Conservation (phyloP, 1,284 basidiomycete genomes). For the Tilletia horrida region DNA sequence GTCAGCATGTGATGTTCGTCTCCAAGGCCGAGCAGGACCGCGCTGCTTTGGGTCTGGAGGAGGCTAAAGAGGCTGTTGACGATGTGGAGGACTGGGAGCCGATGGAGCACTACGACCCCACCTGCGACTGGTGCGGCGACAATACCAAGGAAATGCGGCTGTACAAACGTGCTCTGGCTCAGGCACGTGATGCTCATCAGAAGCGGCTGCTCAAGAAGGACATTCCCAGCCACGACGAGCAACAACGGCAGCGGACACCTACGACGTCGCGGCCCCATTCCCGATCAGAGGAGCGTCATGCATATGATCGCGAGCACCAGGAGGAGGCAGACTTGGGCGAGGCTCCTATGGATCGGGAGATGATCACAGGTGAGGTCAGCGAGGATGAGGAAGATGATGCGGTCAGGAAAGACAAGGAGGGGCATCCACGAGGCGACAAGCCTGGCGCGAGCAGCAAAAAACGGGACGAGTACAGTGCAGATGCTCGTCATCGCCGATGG, state of each 20-base stretch:
- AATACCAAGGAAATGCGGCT: constrained; percentile 43
- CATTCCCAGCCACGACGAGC: not conserved
- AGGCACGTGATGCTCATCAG: not conserved
- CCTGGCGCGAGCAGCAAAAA: not conserved
- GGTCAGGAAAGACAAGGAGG: not conserved
- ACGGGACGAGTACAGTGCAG: not conserved
- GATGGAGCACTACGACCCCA: constrained; percentile 39
- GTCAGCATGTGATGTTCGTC: not conserved
- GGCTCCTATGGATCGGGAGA: constrained; percentile 33
- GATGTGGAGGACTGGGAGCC: constrained; percentile 42
- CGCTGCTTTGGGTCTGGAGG: constrained; percentile 14
- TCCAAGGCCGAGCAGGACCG: constrained; percentile 18
- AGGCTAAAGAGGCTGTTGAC: constrained; percentile 29
- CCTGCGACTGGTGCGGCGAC: constrained; percentile 50
- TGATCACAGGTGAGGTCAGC: constrained; percentile 7
- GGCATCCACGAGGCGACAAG: not conserved
- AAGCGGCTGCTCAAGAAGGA: not conserved
- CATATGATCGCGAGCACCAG: constrained; percentile 19
- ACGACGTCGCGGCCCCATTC: not conserved
- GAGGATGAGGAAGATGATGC: not conserved
- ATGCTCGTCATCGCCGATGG: constrained; percentile 16
- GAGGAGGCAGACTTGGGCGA: constrained; percentile 39
- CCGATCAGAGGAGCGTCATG: not conserved
- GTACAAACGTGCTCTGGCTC: constrained; percentile 25
- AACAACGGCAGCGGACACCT: not conserved